phyloP scores from a whole-genome alignment of 108 stramenopile genomes.

The Cyclotella choctawhatcheeana region DNA sequence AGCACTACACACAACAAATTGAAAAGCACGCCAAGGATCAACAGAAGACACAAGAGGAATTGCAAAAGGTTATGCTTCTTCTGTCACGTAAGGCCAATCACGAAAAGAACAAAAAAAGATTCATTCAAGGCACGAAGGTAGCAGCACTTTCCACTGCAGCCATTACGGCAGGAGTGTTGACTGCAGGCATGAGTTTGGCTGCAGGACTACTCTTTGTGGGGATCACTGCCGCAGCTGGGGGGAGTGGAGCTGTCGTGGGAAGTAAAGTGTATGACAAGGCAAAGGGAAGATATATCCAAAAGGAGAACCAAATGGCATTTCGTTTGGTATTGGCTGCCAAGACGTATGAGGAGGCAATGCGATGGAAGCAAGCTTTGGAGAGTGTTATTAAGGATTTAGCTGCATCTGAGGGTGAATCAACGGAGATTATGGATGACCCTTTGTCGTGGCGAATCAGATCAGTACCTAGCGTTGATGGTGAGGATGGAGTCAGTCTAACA shows the following conservation, averaged over 20 bases:
- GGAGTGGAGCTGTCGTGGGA: slow-evolving; percentile 74
- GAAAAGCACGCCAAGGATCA: slow-evolving; percentile 44
- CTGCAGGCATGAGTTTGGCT: slow-evolving; percentile 82
- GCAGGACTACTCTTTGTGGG: slow-evolving; percentile 79
- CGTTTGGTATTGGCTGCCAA: slow-evolving; percentile 61
- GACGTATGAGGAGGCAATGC: slow-evolving; percentile 60
- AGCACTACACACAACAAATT: slow-evolving; percentile 51
- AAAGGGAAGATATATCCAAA: slow-evolving; percentile 29
- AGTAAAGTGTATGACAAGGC: slow-evolving; percentile 51
- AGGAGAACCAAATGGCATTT: slow-evolving; percentile 48
- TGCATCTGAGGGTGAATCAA: slow-evolving; percentile 15
- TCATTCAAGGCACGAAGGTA: slow-evolving; percentile 70
- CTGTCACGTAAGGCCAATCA: slow-evolving; percentile 28
- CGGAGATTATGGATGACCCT: slow-evolving; percentile 7
- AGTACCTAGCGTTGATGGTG: not conserved
- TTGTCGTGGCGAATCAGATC: slow-evolving; percentile 13
- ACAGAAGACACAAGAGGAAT: slow-evolving; percentile 45
- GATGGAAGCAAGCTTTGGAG: slow-evolving; percentile 70
- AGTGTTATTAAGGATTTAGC: slow-evolving; percentile 41
- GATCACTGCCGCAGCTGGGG: slow-evolving; percentile 79
- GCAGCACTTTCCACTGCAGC: slow-evolving; percentile 80
- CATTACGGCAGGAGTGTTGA: slow-evolving; percentile 74
- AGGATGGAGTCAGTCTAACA: slow-evolving; percentile 21
- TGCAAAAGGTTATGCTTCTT: slow-evolving; percentile 27
- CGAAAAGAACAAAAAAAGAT: slow-evolving; percentile 54